Evolutionary conservation across 352 stramenopile species (phyloP), one percentile per base, ranked within the genome.

Genomic region (Blastocystis sp.): DNA sequence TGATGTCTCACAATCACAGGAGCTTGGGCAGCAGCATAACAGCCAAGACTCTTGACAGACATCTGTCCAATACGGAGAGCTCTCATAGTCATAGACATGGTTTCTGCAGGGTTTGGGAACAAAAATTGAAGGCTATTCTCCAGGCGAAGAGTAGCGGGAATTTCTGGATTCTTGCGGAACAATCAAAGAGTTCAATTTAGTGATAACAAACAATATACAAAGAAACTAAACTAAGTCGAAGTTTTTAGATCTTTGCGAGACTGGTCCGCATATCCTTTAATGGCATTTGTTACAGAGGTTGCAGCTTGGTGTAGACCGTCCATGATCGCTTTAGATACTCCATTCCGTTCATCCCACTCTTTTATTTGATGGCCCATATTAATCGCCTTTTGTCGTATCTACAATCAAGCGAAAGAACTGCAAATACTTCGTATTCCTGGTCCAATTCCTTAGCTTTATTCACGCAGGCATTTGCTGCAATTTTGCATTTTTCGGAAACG

Each of bases 61-160:
- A 80, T 80, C 70, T 80, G 70, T 80, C 70, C 70, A 23, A 80
- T 47, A 63, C 70, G 70, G 13, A 80, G 70, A 80, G 70, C 70
- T 80, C 70, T 80, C 70, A 80, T 80, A 64, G 70, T 80, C 70
- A 80, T 62, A 50, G 70, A 80, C 70, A 80, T 80, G 70, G 70
- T 80, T 59, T 62, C 70, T 80, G 34, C 70, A 45, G 45, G 55
- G 50, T 61, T 80, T 59, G 34, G 70, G 70, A 80, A 80, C 18
- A 34, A 80, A 41, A 50, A 80, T 61, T 62, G 50, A 80, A 62
- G 70, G 43, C 18, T 23, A 15, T 59, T 41, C 18, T 20, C 29
- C 39, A 61, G 20, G n/a, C 20, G 18, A 29, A 77, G 26, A 53
- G 6, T 9, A 20, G 66, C 66, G 66, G 66, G 66, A 55, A 77